phyloP scores from a whole-genome alignment of 2,329 filamentous ascomycete genomes.

The Trichoderma polysporum region DNA sequence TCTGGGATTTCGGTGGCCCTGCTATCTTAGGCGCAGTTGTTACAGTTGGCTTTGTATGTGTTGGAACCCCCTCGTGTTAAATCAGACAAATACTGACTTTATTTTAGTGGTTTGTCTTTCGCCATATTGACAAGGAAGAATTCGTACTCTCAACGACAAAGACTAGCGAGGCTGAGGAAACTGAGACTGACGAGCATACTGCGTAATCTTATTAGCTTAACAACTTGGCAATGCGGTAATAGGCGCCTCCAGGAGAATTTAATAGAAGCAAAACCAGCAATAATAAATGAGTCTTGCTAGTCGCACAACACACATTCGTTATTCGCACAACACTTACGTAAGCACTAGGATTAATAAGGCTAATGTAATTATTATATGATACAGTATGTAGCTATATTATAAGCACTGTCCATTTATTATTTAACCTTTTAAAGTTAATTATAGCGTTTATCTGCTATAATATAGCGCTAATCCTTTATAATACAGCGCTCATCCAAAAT shows the following conservation, averaged over 20 bases:
- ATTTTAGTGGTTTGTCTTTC: slow-evolving; percentile 23
- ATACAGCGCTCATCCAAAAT: too few relatives aligned
- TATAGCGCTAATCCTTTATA: too few relatives aligned
- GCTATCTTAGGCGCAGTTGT: slow-evolving; percentile 39
- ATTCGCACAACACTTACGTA: too few relatives aligned
- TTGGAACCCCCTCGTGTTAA: background rate
- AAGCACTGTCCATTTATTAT: too few relatives aligned
- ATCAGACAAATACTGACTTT: background rate
- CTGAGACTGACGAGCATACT: background rate
- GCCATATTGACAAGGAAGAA: slow-evolving; percentile 29
- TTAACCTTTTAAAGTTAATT: too few relatives aligned
- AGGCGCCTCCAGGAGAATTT: background rate
- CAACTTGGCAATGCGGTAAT: background rate
- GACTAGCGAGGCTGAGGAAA: slow-evolving; percentile 21
- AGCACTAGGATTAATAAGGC: too few relatives aligned
- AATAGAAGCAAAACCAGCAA: background rate
- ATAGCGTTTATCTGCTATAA: too few relatives aligned
- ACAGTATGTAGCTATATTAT: too few relatives aligned
- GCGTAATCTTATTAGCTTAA: background rate
- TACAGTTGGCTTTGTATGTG: background rate
- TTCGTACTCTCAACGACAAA: slow-evolving; percentile 29
- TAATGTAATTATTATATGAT: too few relatives aligned
- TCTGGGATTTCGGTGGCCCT: slow-evolving; percentile 50
- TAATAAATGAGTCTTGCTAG: too few relatives aligned
- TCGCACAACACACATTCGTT: too few relatives aligned